phyloP scores from a whole-genome alignment of 2,329 filamentous ascomycete species.

The Diaporthe citri region DNA sequence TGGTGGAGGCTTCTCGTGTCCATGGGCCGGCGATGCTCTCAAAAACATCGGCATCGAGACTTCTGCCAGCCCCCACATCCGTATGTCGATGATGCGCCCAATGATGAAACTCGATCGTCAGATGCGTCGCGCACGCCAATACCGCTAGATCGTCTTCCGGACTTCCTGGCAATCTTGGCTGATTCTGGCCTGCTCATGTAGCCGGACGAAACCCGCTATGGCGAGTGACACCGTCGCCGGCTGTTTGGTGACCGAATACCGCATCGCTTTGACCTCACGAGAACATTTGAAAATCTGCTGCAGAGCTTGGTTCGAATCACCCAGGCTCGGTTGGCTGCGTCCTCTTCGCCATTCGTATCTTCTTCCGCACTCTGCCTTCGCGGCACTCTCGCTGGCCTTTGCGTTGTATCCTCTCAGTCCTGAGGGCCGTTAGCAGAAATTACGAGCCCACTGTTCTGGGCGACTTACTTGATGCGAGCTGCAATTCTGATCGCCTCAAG shows the following conservation, averaged over 20 bases:
- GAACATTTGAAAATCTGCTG: background rate
- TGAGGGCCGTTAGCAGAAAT: background rate
- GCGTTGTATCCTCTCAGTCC: slow-evolving; percentile 5
- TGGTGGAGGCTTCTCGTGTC: background rate
- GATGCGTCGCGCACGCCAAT: background rate
- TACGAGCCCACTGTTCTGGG: too few species aligned
- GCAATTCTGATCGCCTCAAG: slow-evolving; percentile 24
- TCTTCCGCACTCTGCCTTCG: slow-evolving; percentile 27
- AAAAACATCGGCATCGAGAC: background rate
- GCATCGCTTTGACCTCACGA: background rate
- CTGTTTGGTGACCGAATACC: background rate
- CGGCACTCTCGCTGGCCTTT: slow-evolving; percentile 27
- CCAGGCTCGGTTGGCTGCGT: background rate
- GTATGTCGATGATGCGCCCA: too few species aligned
- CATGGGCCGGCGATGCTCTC: too few species aligned
- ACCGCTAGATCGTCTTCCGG: background rate
- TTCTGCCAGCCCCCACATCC: background rate
- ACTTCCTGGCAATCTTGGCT: background rate
- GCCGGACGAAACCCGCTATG: background rate
- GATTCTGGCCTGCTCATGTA: background rate
- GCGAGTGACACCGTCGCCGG: background rate
- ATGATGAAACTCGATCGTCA: background rate
- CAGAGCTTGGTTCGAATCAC: background rate
- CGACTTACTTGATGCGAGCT: slow-evolving; percentile 31
- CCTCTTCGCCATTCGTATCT: slow-evolving; percentile 29